Base-by-base conservation (phyloP, 2,329 filamentous ascomycete genomes). In the Sphaceloma murrayae region DNA sequence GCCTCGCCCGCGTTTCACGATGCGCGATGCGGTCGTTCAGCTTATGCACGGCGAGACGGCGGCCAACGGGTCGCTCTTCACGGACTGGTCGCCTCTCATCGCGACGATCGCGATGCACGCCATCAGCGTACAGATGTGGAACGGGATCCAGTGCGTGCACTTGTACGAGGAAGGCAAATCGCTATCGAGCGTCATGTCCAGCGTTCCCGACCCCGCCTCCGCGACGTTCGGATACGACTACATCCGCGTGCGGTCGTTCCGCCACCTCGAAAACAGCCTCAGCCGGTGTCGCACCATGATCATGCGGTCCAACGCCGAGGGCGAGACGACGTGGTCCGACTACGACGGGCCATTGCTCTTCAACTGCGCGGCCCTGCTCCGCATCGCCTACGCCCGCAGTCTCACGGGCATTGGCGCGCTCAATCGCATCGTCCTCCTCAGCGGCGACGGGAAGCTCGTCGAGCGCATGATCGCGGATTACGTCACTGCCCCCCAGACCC, bases 121-220 rank as follows among this genome's bases (percentile, higher is more conserved):
- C 7, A 55, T 62, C 14, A 60, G 58, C 36, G 55, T 61, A 33
- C 56, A 63, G 38, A 57, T 62, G 49, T 62, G 58, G 55, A 53
- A 56, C 46, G 47, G 58, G 3, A 55, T 58, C 8, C 58, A 63
- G 43, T 56, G 55, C 16, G 55, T 56, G 2, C 55, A 61, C 24
- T 52, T 52, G 16, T 55, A 58, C 34, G 52, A 55, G 26, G 55
- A 40, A 40, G 36, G 36, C 16, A 40, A 40, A 16, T 14, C 36
- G 2, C 24, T 30, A 3, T 22, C 36, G 1, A 16, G 19, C n/a
- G 36, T 40, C 13, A 40, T 40, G 13, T 17, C 13, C 13, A 29
- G 22, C 13, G 21, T 40, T 11, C 36, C 36, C 5, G 36, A 40
- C 13, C 22, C 36, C 13, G 24, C n/a, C 13, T 29, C 13, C 24